Evolutionary conservation across 129 eudicot species (phyloP).

Genomic region (Heracleum sosnowskyi): DNA sequence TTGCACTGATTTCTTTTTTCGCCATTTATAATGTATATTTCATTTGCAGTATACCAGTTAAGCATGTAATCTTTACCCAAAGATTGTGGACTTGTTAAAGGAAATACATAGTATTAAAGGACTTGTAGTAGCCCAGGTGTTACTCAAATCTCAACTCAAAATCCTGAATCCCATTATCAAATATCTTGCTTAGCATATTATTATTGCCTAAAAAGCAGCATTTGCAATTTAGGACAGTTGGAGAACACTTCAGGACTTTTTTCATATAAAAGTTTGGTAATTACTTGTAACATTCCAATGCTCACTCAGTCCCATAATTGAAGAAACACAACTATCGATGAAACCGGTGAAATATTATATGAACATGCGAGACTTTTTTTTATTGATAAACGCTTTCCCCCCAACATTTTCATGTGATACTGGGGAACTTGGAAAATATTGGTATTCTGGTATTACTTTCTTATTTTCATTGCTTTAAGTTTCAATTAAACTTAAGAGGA

Average conservation of each 20-base stretch:
- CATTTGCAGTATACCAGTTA: background rate
- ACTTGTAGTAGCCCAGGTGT: background rate
- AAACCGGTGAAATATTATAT: background rate
- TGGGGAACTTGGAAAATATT: background rate
- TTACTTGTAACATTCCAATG: background rate
- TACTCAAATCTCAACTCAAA: background rate
- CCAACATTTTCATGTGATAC: background rate
- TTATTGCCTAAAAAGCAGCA: background rate
- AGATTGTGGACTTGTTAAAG: background rate
- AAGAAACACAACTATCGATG: background rate
- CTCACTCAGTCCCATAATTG: background rate
- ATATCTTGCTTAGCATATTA: background rate
- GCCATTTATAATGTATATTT: background rate
- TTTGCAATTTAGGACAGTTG: too few relatives aligned
- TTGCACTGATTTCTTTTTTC: background rate
- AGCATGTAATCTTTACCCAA: background rate
- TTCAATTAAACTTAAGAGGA: constrained; percentile 31
- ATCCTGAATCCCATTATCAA: background rate
- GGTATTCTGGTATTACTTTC: background rate
- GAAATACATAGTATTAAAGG: background rate
- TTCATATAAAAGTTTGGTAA: background rate
- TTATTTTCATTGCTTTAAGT: background rate
- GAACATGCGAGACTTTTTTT: background rate
- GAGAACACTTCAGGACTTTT: too few relatives aligned
- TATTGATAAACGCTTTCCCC: background rate